A percentile compares a stretch with the other conserved stretches of the same genome.
phyloP scores from a whole-genome alignment of 768 basidiomycete species.

The Chlorophyllum brunneum region DNA sequence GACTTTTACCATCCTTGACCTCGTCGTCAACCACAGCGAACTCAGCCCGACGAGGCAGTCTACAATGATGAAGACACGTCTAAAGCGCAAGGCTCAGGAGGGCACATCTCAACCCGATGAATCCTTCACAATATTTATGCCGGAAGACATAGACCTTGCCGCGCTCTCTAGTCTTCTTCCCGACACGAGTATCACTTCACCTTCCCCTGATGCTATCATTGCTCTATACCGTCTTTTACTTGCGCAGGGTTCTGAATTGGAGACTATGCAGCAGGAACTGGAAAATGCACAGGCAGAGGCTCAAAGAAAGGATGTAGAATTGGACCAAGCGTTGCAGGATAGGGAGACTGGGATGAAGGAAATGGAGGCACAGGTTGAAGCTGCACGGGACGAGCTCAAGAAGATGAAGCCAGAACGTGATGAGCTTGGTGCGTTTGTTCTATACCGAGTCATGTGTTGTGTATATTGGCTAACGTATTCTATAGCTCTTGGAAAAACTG shows the following conservation, averaged over 20 bases:
- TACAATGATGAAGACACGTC: constrained; percentile 49
- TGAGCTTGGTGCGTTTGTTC: constrained; percentile 51
- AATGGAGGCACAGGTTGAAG: constrained; percentile 48
- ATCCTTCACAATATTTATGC: constrained; percentile 44
- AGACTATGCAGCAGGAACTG: constrained; percentile 54
- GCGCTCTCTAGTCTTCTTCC: constrained; percentile 58
- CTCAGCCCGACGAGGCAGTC: constrained; percentile 17
- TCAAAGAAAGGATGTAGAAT: constrained; percentile 74
- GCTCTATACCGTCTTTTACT: constrained; percentile 60
- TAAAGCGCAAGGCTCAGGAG: constrained; percentile 52
- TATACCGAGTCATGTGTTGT: background rate
- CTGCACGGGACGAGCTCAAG: constrained; percentile 51
- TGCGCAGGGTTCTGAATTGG: constrained; percentile 51
- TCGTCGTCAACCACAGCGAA: constrained; percentile 33
- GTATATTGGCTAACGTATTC: background rate
- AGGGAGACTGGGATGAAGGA: constrained; percentile 60
- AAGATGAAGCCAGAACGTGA: constrained; percentile 59
- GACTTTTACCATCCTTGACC: constrained; percentile 22
- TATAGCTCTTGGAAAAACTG: background rate
- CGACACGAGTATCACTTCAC: constrained; percentile 50
- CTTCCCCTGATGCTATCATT: constrained; percentile 56
- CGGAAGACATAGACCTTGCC: constrained; percentile 65
- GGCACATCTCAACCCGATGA: constrained; percentile 32
- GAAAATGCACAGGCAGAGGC: constrained; percentile 68
- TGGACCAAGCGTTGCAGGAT: constrained; percentile 83